Evolutionary conservation across 495 filamentous ascomycete genomes (phyloP), one percentile per base, ranked within the genome.

Genomic region (Cladorrhinum samala): DNA sequence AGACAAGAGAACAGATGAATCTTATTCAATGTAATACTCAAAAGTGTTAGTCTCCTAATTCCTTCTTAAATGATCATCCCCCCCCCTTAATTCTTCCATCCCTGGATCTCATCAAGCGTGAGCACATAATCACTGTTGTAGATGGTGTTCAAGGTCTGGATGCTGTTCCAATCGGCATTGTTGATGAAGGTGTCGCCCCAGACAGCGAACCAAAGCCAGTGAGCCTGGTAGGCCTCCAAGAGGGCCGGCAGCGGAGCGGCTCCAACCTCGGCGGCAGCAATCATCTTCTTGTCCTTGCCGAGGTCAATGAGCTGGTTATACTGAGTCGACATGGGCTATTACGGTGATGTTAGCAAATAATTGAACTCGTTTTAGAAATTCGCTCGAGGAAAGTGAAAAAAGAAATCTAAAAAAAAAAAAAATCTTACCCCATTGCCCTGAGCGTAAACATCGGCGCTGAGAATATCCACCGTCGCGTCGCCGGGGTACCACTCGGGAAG

Each of bases 171-270:
- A 23, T 43, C 53, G 9, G 59, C 58, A 36, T 66, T 64, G 49
- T 68, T 55, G 50, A 74, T 69, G 20, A 66, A 75, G 2, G 53
- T 53, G 45, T 69, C 67, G 24, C 67, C 66, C 74, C 74, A 76
- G 6, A 72, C 68, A 24, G 62, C 63, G 47, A 76, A 76, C 62
- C 67, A 77, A n/a, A 69, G 60, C 74, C 74, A 77, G 49, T 75
- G 62, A 1, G 70, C 61, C 46, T 72, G 54, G 25, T 77, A 77
- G 11, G 70, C 65, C 41, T 68, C 59, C 11, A 75, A 53, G 13
- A 66, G 59, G 1, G 58, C 65, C 4, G 73, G 74, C 9, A 72
- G 64, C 3, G 73, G 73, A 1, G 73, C 70, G 1, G 69, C 67
- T 7, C 74, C 74, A 0, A 77, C 72, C 51, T 77, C 74, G 21